Conservation (phyloP, 2,329 filamentous ascomycete species). For the Paraphaeosphaeria sporulosa region DNA sequence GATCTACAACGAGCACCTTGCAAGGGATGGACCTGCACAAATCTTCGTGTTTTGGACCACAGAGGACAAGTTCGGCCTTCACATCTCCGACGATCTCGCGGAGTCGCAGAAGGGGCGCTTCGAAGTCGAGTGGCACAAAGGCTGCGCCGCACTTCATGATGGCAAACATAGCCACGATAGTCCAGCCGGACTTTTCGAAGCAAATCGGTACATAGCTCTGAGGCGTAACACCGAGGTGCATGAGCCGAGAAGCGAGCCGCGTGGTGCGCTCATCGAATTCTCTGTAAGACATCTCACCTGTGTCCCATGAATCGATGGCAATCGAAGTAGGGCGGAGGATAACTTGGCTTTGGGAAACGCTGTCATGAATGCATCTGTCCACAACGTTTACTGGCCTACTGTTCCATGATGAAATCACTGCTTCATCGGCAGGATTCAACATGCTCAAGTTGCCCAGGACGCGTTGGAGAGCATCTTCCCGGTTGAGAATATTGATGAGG, state of each 20-base stretch:
- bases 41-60: constrained; percentile 31
- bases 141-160: constrained; percentile 48
- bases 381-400: constrained; percentile 30
- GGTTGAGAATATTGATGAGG: constrained; percentile 35
- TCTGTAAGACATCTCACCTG: constrained; percentile 32
- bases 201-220: constrained; percentile 42
- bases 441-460: constrained; percentile 30
- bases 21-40: constrained; percentile 38
- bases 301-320: constrained; percentile 43
- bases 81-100: constrained; percentile 45
- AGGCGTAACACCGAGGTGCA: constrained; percentile 34
- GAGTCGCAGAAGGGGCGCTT: constrained; percentile 46
- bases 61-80: constrained; percentile 37
- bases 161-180: constrained; percentile 45
- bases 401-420: constrained; percentile 36
- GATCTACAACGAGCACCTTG: constrained; percentile 40
- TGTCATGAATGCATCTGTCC: constrained; percentile 38
- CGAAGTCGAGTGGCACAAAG: constrained; percentile 49
- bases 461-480: constrained; percentile 15
- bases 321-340: constrained; percentile 25
- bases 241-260: constrained; percentile 33
- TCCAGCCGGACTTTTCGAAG: constrained; percentile 48
- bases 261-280: constrained; percentile 39
- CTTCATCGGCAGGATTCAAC: constrained; percentile 30
- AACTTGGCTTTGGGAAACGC: constrained; percentile 35